A percentile compares a stretch with the other conserved stretches of the same genome.
Evolutionary conservation across 23 red algal genomes (phyloP).

Genomic region (Agarophyton chilense): DNA sequence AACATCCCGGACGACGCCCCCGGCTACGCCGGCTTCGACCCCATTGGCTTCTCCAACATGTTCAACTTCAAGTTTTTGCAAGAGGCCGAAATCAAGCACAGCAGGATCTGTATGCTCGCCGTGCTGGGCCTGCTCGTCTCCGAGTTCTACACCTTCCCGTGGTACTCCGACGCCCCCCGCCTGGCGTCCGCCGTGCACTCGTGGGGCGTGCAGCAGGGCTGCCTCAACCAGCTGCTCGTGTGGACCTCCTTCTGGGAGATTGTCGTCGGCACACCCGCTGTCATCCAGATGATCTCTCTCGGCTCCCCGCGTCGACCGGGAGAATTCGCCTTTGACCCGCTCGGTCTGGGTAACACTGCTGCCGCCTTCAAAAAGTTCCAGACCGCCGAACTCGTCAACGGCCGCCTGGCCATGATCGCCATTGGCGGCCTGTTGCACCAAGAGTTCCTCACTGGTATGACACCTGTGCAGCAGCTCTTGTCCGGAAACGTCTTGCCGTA

Average conservation of each 20-base stretch:
- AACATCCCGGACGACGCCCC: conserved; percentile 25
- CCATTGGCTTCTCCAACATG: conserved; percentile 84
- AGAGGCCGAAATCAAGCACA: conserved; percentile 95
- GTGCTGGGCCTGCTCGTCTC: conserved; percentile 79
- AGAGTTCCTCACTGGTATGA: conserved; percentile 71
- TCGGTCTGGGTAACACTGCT: conserved; percentile 71
- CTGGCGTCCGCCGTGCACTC: conserved; percentile 69
- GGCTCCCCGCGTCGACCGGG: conserved; percentile 72
- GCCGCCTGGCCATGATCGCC: conserved; percentile 91
- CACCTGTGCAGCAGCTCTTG: conserved; percentile 69
- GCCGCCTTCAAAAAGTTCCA: conserved; percentile 73
- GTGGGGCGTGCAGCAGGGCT: conserved; percentile 87
- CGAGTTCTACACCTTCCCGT: conserved; percentile 85
- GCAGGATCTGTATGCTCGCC: conserved; percentile 85
- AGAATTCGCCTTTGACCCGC: conserved; percentile 88
- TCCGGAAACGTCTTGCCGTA: conserved; percentile 75
- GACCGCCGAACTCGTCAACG: conserved; percentile 81
- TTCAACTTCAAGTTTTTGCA: conserved; percentile 89
- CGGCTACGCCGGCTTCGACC: conserved; percentile 81
- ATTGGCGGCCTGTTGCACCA: conserved; percentile 92
- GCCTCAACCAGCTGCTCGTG: conserved; percentile 88
- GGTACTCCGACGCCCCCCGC: conserved; percentile 74
- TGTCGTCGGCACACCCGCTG: conserved; percentile 81
- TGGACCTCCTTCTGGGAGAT: conserved; percentile 89
- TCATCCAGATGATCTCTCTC: conserved; percentile 82